Conservation (phyloP, 2,329 filamentous ascomycete species). For the Pseudocercospora vitis region DNA sequence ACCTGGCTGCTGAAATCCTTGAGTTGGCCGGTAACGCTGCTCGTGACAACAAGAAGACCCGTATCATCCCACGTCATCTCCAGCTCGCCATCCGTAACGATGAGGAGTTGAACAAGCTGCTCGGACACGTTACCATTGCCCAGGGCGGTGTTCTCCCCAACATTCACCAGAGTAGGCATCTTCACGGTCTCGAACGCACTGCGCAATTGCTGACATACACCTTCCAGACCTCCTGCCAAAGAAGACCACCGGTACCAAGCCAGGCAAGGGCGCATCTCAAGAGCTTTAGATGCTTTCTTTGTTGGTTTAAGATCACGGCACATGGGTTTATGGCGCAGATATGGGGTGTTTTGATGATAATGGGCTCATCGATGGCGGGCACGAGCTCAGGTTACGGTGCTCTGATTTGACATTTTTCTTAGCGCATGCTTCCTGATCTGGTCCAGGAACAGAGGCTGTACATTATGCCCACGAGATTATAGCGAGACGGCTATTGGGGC, state of each 20-base stretch:
- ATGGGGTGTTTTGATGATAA: constrained; percentile 38
- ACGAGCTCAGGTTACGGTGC: constrained; percentile 35
- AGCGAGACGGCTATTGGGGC: constrained; percentile 25
- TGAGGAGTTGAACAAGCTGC: constrained; percentile 98
- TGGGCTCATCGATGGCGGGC: constrained; percentile 37
- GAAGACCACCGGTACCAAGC: constrained; percentile 80
- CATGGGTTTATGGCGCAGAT: constrained; percentile 36
- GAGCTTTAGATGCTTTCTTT: constrained; percentile 70
- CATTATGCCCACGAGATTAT: constrained; percentile 29
- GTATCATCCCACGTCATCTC: constrained; percentile 95
- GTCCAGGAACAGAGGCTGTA: constrained; percentile 31
- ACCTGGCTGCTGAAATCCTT: constrained; percentile 97
- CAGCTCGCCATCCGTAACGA: constrained; percentile 96
- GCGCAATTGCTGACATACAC: constrained; percentile 42
- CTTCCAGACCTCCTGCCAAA: constrained; percentile 88
- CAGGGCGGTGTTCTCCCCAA: constrained; percentile 96
- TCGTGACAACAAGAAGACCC: constrained; percentile 99
- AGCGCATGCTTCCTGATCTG: constrained; percentile 28
- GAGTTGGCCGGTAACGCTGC: constrained; percentile 97
- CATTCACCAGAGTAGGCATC: constrained; percentile 85
- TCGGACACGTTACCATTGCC: constrained; percentile 93
- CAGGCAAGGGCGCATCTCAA: constrained; percentile 87
- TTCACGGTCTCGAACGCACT: constrained; percentile 9
- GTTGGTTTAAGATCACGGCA: constrained; percentile 30
- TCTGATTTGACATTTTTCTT: constrained; percentile 23